Percentiles rank a stretch among this genome's conserved stretches.
These are phyloP conservation scores for Mytilinidion resinicola DNA, from an alignment of 495 filamentous ascomycete species.

Conservation along the genomic window DNA sequence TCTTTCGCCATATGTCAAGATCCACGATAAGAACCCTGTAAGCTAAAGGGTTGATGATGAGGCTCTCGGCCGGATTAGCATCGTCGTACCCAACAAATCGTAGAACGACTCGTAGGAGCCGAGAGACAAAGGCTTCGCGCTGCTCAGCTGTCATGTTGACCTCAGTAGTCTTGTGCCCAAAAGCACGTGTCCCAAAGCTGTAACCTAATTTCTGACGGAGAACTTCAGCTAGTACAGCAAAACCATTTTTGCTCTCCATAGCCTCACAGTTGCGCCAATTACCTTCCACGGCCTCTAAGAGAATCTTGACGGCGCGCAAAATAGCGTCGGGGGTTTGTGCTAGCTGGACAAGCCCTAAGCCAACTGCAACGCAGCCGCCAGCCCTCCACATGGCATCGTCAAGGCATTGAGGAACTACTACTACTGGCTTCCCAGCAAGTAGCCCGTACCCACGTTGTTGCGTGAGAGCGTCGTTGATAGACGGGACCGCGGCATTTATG, in stretches of 20 bases:
- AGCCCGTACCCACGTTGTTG: constrained; percentile 72
- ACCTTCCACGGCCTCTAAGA: constrained; percentile 74
- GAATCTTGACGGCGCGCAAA: constrained; percentile 70
- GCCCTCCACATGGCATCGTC: constrained; percentile 92
- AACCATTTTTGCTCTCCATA: constrained; percentile 94
- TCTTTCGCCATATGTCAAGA: constrained; percentile 79
- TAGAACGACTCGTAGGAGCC: constrained; percentile 70
- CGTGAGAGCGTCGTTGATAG: constrained; percentile 79
- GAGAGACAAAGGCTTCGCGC: constrained; percentile 57
- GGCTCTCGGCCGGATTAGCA: constrained; percentile 68
- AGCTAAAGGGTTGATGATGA: constrained; percentile 91
- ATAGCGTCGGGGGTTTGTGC: constrained; percentile 61
- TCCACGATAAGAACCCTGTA: constrained; percentile 89
- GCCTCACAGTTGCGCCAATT: constrained; percentile 98
- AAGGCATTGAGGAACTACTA: constrained; percentile 69
- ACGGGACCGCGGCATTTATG: constrained; percentile 81
- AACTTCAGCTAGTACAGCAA: constrained; percentile 73
- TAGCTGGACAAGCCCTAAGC: constrained; percentile 73
- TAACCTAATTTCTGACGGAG: constrained; percentile 69
- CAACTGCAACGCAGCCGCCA: constrained; percentile 77
- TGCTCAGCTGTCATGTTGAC: constrained; percentile 42
- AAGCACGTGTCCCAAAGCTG: constrained; percentile 37
- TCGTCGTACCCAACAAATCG: constrained; percentile 81
- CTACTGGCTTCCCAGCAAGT: constrained; percentile 76
- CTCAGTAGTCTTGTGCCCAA: constrained; percentile 28